phyloP scores from a whole-genome alignment of 2,329 filamentous ascomycete genomes.

The Pestalotiopsis sp. region DNA sequence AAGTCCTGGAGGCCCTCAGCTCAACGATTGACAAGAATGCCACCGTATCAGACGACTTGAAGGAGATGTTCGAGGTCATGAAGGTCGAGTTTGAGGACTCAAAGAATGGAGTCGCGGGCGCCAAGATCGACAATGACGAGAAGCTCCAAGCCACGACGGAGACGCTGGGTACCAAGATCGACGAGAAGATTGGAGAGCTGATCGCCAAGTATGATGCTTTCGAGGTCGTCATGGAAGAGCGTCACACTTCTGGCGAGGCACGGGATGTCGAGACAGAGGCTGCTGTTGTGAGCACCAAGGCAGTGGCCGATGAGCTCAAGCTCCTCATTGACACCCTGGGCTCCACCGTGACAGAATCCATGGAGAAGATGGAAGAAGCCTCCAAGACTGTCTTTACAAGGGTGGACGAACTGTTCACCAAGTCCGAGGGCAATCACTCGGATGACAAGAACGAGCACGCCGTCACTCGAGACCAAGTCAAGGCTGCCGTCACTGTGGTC shows the following conservation, averaged over 20 bases:
- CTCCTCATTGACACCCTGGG: slow-evolving; percentile 83
- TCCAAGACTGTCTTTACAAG: slow-evolving; percentile 83
- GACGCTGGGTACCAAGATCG: slow-evolving; percentile 54
- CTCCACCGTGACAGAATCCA: slow-evolving; percentile 74
- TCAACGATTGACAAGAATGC: slow-evolving; percentile 62
- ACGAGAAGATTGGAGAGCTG: slow-evolving; percentile 71
- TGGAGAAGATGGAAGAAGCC: slow-evolving; percentile 84
- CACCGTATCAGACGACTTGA: slow-evolving; percentile 61
- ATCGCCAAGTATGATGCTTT: slow-evolving; percentile 88
- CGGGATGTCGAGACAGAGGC: slow-evolving; percentile 73
- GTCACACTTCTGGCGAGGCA: slow-evolving; percentile 71
- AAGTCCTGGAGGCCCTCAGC: slow-evolving; percentile 66
- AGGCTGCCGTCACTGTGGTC: slow-evolving; percentile 71
- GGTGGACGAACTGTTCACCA: slow-evolving; percentile 75
- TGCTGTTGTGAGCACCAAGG: slow-evolving; percentile 72
- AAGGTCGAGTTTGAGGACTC: slow-evolving; percentile 87
- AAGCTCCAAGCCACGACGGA: slow-evolving; percentile 65
- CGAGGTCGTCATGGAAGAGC: slow-evolving; percentile 71
- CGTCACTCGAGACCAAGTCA: slow-evolving; percentile 77
- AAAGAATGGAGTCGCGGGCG: slow-evolving; percentile 74
- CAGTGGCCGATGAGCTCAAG: slow-evolving; percentile 83
- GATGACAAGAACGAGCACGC: slow-evolving; percentile 79
- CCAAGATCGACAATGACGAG: slow-evolving; percentile 81
- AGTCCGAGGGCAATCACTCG: slow-evolving; percentile 72
- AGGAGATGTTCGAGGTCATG: slow-evolving; percentile 72